These are phyloP conservation scores for Arthrobotrys musiformis DNA, from an alignment of 2,329 filamentous ascomycete genomes.

Conservation along the genomic window DNA sequence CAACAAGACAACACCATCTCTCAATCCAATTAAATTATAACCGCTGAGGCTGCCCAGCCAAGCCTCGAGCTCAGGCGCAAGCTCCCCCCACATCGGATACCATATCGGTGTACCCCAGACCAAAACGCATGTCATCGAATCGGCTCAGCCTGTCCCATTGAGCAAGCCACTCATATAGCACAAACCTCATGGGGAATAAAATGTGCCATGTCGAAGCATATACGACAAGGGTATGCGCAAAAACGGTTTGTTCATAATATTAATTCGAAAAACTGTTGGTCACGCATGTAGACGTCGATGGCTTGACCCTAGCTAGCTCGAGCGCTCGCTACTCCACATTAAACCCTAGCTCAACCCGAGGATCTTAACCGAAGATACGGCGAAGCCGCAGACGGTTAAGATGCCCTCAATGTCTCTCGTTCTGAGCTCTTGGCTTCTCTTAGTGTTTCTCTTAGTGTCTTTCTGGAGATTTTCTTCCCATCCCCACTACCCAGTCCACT, in stretches of 20 bases:
- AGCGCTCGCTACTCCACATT: constrained; percentile 38
- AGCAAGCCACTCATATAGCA: constrained; percentile 11
- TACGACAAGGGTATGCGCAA: constrained; percentile 41
- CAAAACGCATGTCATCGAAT: constrained; percentile 53
- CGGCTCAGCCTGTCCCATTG: constrained; percentile 52
- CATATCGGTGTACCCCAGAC: constrained; percentile 35
- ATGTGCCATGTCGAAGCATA: constrained; percentile 49
- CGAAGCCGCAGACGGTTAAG: constrained; percentile 40
- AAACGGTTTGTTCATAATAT: constrained; percentile 6
- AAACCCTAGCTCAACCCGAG: constrained; percentile 42
- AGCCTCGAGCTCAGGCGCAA: neutral
- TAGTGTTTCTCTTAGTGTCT: neutral
- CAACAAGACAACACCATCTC: constrained; percentile 42
- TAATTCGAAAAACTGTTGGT: constrained; percentile 39
- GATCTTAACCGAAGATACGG: constrained; percentile 49
- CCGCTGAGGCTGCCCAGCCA: neutral
- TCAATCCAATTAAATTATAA: neutral
- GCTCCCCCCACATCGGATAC: constrained; percentile 20
- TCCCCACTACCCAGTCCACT: neutral
- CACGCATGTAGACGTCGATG: constrained; percentile 44
- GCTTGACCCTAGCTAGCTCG: neutral
- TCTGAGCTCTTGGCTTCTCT: constrained; percentile 39
- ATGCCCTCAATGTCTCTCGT: neutral
- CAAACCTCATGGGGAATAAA: neutral
- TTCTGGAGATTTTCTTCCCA: neutral